Conservation (phyloP, 2,329 filamentous ascomycete genomes). For the Penicillium sp. region DNA sequence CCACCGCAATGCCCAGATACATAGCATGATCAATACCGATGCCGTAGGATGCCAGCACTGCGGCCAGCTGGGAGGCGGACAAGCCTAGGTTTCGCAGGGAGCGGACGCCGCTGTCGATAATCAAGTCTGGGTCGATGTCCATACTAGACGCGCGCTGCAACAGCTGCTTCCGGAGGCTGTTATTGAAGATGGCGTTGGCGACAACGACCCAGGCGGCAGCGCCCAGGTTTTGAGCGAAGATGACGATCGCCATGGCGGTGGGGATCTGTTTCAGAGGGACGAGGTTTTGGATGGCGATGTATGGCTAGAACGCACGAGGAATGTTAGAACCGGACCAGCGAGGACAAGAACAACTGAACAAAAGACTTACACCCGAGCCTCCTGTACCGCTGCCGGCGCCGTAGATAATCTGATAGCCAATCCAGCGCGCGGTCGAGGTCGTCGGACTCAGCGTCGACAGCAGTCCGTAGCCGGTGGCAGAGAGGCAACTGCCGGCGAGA, state of each 20-base stretch:
- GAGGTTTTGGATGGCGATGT: slow-evolving; percentile 29
- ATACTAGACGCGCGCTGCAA: slow-evolving; percentile 15
- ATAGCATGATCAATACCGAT: slow-evolving; percentile 29
- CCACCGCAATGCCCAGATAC: slow-evolving; percentile 30
- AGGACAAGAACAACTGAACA: background rate
- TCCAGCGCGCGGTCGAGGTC: slow-evolving; percentile 23
- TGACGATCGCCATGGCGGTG: slow-evolving; percentile 29
- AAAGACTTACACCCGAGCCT: slow-evolving; percentile 10
- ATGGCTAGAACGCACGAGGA: slow-evolving; percentile 19
- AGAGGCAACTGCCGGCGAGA: slow-evolving; percentile 27
- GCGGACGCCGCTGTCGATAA: slow-evolving; percentile 26
- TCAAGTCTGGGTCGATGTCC: slow-evolving; percentile 18
- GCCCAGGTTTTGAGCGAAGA: slow-evolving; percentile 36
- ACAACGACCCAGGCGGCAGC: slow-evolving; percentile 31
- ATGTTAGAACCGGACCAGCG: background rate
- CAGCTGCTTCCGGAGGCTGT: slow-evolving; percentile 23
- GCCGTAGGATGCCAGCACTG: slow-evolving; percentile 28
- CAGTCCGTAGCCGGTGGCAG: slow-evolving; percentile 33
- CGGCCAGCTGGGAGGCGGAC: slow-evolving; percentile 22
- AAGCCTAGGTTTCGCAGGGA: slow-evolving; percentile 25
- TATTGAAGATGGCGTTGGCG: slow-evolving; percentile 29
- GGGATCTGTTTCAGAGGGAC: slow-evolving; percentile 25
- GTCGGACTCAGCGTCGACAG: slow-evolving; percentile 28
- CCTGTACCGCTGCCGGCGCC: slow-evolving; percentile 20
- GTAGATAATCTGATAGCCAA: slow-evolving; percentile 32